Evolutionary conservation across 2,329 filamentous ascomycete genomes (phyloP), one percentile per base, ranked within the genome.

Genomic region (Daldinia sp.): DNA sequence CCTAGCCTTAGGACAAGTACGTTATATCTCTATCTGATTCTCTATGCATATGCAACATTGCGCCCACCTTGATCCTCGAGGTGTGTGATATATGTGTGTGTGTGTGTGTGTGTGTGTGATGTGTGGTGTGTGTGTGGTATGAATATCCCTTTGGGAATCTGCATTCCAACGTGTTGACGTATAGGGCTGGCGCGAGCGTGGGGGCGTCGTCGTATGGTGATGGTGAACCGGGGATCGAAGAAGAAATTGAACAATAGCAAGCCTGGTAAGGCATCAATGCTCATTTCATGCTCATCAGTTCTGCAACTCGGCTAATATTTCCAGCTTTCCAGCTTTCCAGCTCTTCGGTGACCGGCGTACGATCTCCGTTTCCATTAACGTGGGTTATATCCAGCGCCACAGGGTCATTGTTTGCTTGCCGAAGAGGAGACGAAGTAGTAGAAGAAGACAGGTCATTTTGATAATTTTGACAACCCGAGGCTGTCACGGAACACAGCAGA

Each of bases 121-220:
- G 39, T 43, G n/a, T n/a, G n/a, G 15, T 9, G 15, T 25, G 19
- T 3, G 15, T 34, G 4, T 13, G 11, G 17, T 25, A 23, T 43
- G n/a, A n/a, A n/a, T n/a, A n/a, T n/a, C n/a, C n/a, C n/a, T n/a
- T 35, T 15, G 32, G 39, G 17, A 43, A 17, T 43, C 19, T 64
- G 25, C 37, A 30, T 47, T 47, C 50, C 30, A 41, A 39, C n/a
- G 25, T 10, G 23, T 58, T 62, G 53, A 62, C 58, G 58, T 62
- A 62, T 58, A 62, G 58, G 58, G 63, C 63, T 65, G 63, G 58
- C 43, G 45, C 23, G 34, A 29, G 15, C 50, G 58, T 52, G 54
- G 62, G 61, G 61, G 52, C n/a, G n/a, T n/a, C 13, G 15, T 25
- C 37, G 39, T 51, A 57, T 43, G 43, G n/a, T n/a, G n/a, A n/a